Base-by-base conservation (phyloP, 2,329 filamentous ascomycete genomes). In the Apiospora phragmitis region DNA sequence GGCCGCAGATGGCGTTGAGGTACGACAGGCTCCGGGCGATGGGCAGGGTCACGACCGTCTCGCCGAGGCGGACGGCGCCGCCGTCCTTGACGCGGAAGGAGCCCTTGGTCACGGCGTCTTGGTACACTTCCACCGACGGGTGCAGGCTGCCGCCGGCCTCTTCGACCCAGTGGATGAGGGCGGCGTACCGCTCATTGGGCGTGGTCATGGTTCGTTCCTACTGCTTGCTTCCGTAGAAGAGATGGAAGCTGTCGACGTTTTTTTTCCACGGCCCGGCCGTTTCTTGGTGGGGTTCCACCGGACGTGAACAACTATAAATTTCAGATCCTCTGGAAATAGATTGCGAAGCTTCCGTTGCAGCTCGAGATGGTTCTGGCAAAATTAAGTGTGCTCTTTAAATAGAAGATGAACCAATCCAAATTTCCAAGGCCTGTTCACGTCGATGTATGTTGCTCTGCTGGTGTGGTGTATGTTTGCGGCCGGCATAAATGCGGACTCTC, bases 21-120 rank as follows among this genome's bases (percentile, higher is more conserved):
- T 87, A 91, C 0, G 89, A 91, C 7, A 92, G 83, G 0, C 87
- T 86, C 16, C 86, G 83, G 4, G 78, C 73, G n/a, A 87, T 79
- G 16, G 89, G 86, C 51, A 90, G 86, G 42, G 80, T 81, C 72
- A 90, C 86, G 51, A 90, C 81, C 35, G 80, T 77, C 42, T 85
- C 86, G 26, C 80, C 81, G 1, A 80, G 73, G 2, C 75, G 70
- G 45, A 86, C 72, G 1, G 41, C 68, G 35, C 72, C 47, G 38
- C 78, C 77, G 16, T 79, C 74, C 45, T 79, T 84, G 73, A 88
- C 85, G 43, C 86, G 84, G 73, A 91, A 85, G 1, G 88, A 90
- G 49, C 86, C 83, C 66, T 87, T 86, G 2, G 86, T 89, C 14
- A 79, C 70, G 1, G 83, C 74, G 72, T 90, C 85, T 2, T 84